Conservation (phyloP, 2,329 filamentous ascomycete genomes). For the Pestalotiopsis sp. region DNA sequence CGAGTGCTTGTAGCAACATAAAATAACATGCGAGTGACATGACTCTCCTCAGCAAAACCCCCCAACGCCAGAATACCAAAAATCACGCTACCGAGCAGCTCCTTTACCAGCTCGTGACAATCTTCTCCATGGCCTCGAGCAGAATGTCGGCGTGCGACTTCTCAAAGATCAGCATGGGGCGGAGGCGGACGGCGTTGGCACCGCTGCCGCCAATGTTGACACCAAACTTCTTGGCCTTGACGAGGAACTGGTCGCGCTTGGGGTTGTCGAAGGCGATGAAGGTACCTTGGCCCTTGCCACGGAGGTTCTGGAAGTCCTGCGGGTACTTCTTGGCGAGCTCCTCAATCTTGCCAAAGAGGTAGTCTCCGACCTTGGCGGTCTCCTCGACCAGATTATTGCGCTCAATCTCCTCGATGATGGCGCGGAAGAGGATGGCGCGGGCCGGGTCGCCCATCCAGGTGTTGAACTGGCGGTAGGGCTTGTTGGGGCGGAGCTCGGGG, state of each 20-base stretch:
- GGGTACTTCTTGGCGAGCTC: slow-evolving; percentile 71
- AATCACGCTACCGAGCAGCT: neutral
- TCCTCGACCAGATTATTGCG: slow-evolving; percentile 75
- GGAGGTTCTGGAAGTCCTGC: slow-evolving; percentile 76
- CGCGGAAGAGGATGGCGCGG: slow-evolving; percentile 81
- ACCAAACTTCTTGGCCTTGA: slow-evolving; percentile 75
- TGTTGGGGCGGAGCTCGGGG: slow-evolving; percentile 79
- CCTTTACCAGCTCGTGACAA: slow-evolving; percentile 50
- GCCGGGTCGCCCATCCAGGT: slow-evolving; percentile 96
- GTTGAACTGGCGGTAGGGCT: slow-evolving; percentile 95
- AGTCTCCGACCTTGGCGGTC: slow-evolving; percentile 77
- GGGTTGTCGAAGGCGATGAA: slow-evolving; percentile 93
- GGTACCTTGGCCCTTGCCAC: slow-evolving; percentile 85
- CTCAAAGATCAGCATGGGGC: slow-evolving; percentile 93
- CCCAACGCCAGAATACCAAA: neutral
- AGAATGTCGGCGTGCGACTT: slow-evolving; percentile 87
- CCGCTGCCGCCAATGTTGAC: slow-evolving; percentile 89
- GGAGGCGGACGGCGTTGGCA: slow-evolving; percentile 71
- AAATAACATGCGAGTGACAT: neutral
- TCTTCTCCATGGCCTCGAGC: slow-evolving; percentile 75
- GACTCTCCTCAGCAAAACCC: neutral
- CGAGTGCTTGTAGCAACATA: neutral
- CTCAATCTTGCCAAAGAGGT: slow-evolving; percentile 73
- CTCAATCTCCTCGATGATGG: slow-evolving; percentile 81
- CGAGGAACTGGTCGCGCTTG: slow-evolving; percentile 76